Conservation (phyloP, 208 protist genomes). For the Leishmania gerbilli region DNA sequence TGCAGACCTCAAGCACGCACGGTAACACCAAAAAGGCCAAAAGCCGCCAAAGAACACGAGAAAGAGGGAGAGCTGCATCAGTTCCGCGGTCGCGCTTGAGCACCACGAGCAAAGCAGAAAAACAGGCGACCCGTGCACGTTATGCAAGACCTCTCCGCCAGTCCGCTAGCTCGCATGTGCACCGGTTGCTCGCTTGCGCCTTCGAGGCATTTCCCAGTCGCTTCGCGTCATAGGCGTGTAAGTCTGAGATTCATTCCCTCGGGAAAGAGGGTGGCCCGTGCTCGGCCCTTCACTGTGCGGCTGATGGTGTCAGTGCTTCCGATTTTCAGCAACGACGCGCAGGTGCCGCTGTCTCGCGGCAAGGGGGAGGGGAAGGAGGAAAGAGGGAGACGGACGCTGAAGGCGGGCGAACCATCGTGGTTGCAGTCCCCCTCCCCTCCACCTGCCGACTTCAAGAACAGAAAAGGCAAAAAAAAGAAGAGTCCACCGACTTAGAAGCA, state of each 20-base stretch:
- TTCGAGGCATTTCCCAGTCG: not conserved
- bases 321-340: not conserved
- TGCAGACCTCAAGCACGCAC: not conserved
- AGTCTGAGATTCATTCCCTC: not conserved
- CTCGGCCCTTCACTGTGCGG: not conserved
- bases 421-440: not conserved
- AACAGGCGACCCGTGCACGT: not conserved
- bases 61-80: not conserved
- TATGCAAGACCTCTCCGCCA: not conserved
- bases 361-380: not conserved
- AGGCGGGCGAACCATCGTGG: not conserved
- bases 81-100: not conserved
- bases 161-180: not conserved
- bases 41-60: constrained; percentile 1
- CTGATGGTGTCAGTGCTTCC: not conserved
- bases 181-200: not conserved
- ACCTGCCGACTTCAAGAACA: not conserved
- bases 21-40: not conserved
- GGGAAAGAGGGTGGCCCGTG: not conserved
- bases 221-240: not conserved
- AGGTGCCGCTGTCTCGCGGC: not conserved
- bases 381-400: not conserved
- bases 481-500: not conserved
- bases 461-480: not conserved
- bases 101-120: not conserved